Conservation (phyloP, 352 stramenopile genomes). For the Globisporangium cystogenes region DNA sequence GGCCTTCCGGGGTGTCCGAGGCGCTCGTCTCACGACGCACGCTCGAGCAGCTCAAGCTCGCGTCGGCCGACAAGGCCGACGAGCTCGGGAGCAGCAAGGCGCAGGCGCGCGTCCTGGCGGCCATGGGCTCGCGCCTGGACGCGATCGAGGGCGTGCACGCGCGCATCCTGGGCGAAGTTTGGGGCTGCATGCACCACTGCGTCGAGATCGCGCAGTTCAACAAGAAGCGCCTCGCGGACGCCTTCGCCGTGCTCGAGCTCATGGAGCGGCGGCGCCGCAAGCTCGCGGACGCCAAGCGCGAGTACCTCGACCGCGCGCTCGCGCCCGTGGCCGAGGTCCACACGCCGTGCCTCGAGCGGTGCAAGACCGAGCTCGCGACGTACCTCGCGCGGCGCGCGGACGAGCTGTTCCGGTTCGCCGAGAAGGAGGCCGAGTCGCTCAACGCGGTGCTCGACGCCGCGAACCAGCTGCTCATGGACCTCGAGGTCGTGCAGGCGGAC, state of each 20-base stretch:
- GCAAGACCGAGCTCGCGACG: slow-evolving; percentile 54
- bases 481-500: slow-evolving; percentile 74
- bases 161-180: slow-evolving; percentile 71
- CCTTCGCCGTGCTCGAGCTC: slow-evolving; percentile 70
- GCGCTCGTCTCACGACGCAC: too few relatives aligned
- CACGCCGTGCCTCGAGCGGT: slow-evolving; percentile 40
- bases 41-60: slow-evolving; percentile 35
- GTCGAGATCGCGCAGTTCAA: slow-evolving; percentile 79
- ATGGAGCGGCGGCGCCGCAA: slow-evolving; percentile 63
- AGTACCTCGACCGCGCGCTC: slow-evolving; percentile 69
- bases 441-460: slow-evolving; percentile 54
- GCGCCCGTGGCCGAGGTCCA: slow-evolving; percentile 38
- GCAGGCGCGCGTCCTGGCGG: slow-evolving; percentile 58
- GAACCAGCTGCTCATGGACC: slow-evolving; percentile 71
- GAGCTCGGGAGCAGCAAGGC: slow-evolving; percentile 64
- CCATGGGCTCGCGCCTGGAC: slow-evolving; percentile 57
- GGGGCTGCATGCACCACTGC: slow-evolving; percentile 77
- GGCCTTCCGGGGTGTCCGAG: too few relatives aligned
- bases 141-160: slow-evolving; percentile 51
- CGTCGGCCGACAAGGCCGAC: slow-evolving; percentile 56
- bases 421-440: slow-evolving; percentile 54
- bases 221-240: slow-evolving; percentile 52
- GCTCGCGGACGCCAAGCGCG: slow-evolving; percentile 45
- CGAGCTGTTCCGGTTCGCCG: slow-evolving; percentile 59
- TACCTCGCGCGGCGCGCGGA: slow-evolving; percentile 45